Conservation (phyloP, 805 yeast genomes). For the Barnettozyma populi region DNA sequence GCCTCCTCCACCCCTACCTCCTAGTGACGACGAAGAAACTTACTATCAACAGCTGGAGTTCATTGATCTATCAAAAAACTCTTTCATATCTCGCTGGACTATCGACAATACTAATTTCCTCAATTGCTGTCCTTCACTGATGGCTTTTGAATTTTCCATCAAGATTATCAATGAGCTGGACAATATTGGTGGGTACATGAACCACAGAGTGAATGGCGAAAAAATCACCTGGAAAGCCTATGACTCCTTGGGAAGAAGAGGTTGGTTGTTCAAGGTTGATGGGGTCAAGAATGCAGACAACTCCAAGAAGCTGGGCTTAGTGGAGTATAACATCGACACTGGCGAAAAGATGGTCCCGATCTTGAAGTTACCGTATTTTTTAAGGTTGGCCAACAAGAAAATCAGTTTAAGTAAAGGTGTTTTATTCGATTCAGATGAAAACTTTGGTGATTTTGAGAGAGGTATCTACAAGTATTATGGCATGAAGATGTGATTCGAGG, state of each 20-base stretch:
- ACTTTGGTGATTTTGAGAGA: constrained; percentile 38
- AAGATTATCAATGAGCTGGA: constrained; percentile 47
- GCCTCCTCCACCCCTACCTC: constrained; percentile 3
- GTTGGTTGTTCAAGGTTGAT: constrained; percentile 64
- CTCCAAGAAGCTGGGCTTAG: constrained; percentile 30
- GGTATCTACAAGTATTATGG: constrained; percentile 41
- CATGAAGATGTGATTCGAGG: constrained; percentile 27
- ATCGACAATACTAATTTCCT: constrained; percentile 43
- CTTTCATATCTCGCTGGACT: constrained; percentile 54
- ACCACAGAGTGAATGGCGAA: constrained; percentile 20
- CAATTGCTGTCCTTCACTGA: constrained; percentile 42
- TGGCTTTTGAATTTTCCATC: constrained; percentile 63
- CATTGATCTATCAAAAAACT: constrained; percentile 64
- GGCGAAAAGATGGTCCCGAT: constrained; percentile 51
- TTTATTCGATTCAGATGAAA: constrained; percentile 32
- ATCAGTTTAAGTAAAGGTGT: constrained; percentile 32
- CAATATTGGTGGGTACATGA: constrained; percentile 21
- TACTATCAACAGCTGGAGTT: constrained; percentile 39
- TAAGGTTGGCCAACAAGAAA: constrained; percentile 35
- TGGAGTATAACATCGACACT: constrained; percentile 56
- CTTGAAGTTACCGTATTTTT: constrained; percentile 33
- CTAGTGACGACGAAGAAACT: constrained; percentile 6
- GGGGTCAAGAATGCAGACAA: constrained; percentile 30
- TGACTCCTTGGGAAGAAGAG: constrained; percentile 60
- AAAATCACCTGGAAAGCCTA: constrained; percentile 26